Evolutionary conservation across 306 rosid genomes (phyloP).

Genomic region (Urtica urens): DNA sequence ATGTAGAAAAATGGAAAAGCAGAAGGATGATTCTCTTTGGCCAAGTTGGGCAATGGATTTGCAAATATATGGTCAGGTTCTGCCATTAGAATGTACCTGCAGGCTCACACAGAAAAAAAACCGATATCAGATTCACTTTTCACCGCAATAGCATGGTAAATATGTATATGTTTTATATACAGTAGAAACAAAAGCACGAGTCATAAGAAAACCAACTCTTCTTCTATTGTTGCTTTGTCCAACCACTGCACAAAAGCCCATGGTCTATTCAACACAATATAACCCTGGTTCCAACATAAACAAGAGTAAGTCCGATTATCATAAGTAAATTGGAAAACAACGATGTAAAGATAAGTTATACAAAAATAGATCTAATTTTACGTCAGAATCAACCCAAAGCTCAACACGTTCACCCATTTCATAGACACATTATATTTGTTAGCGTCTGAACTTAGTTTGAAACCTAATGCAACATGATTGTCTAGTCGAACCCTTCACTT

Average conservation of each 20-base stretch:
- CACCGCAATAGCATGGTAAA: conserved; percentile 11
- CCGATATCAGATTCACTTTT: conserved; percentile 25
- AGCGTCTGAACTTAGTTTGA: too few species aligned
- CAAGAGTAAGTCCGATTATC: background rate
- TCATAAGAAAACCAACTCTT: conserved; percentile 44
- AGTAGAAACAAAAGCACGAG: conserved; percentile 6
- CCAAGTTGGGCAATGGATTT: conserved; percentile 81
- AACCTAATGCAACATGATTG: too few species aligned
- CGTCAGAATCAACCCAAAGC: too few species aligned
- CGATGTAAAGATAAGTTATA: too few species aligned
- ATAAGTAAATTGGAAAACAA: background rate
- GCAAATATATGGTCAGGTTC: conserved; percentile 86
- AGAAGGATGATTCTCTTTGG: conserved; percentile 43
- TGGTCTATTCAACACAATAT: conserved; percentile 82
- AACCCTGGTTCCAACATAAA: conserved; percentile 47
- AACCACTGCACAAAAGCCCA: conserved; percentile 99
- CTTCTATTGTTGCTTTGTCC: conserved; percentile 72
- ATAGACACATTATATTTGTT: too few species aligned
- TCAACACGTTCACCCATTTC: too few species aligned
- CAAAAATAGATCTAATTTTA: too few species aligned
- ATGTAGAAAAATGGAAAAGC: conserved; percentile 84
- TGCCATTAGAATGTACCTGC: conserved; percentile 95
- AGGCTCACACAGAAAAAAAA: conserved; percentile 23
- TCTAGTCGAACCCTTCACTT: too few species aligned
- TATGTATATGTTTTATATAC: too few species aligned